A percentile compares a stretch with the other conserved stretches of the same genome.
phyloP scores from a whole-genome alignment of 1,139 yeast genomes.

The Taphrina confusa region DNA sequence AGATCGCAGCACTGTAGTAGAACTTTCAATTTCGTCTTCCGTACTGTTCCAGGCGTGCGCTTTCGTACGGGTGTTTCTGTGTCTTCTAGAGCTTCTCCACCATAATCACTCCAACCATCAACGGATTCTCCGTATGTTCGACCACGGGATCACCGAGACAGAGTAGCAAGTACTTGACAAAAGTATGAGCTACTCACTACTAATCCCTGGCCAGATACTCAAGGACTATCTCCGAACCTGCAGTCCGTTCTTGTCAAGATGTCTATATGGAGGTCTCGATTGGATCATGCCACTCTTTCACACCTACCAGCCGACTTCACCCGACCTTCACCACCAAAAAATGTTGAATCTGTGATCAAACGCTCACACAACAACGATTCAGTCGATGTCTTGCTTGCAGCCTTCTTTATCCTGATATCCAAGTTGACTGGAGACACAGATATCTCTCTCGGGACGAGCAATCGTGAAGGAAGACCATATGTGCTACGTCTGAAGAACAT shows the following conservation, averaged over 20 bases:
- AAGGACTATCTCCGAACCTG: too few species aligned
- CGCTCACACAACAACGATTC: conserved; percentile 14
- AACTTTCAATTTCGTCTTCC: too few species aligned
- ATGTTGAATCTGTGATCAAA: conserved; percentile 56
- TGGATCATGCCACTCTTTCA: conserved; percentile 81
- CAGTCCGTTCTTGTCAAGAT: not conserved
- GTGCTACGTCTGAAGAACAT: conserved; percentile 42
- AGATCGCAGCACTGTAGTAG: too few species aligned
- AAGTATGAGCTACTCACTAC: too few species aligned
- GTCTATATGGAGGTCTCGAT: conserved; percentile 44
- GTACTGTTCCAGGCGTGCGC: too few species aligned
- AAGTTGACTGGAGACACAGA: conserved; percentile 94
- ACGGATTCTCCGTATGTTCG: too few species aligned
- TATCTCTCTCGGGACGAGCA: conserved; percentile 74
- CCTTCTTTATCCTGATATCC: conserved; percentile 68
- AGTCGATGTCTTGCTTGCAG: conserved; percentile 52
- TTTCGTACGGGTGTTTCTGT: too few species aligned
- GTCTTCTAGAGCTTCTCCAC: too few species aligned
- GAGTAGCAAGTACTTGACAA: too few species aligned
- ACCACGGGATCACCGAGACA: too few species aligned
- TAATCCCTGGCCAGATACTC: too few species aligned
- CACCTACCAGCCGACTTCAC: conserved; percentile 84
- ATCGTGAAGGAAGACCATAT: conserved; percentile 48
- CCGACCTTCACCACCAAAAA: conserved; percentile 68
- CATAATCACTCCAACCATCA: too few species aligned